Percentiles rank a stretch among this genome's conserved stretches.
These are phyloP conservation scores for Paramecium biaurelia DNA, from an alignment of 73 alveolate genomes.

Conservation along the genomic window DNA sequence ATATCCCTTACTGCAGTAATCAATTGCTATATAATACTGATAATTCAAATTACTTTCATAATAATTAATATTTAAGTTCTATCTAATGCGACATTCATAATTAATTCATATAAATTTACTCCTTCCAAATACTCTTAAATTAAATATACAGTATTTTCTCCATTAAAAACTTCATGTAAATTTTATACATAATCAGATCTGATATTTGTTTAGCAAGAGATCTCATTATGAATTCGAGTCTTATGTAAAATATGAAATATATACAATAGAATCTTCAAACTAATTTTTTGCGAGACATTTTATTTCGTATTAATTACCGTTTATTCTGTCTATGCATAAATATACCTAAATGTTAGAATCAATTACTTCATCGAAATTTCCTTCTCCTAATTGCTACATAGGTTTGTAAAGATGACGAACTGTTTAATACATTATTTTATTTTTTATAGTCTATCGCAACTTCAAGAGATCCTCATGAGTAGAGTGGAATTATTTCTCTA, in stretches of 20 bases:
- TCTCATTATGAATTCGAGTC: conserved; percentile 2
- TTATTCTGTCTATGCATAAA: not conserved
- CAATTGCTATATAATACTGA: not conserved
- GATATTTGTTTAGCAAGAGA: not conserved
- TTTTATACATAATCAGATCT: not conserved
- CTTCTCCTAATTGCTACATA: not conserved
- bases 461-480: not conserved
- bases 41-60: not conserved
- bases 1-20: not conserved
- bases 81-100: not conserved
- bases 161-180: not conserved
- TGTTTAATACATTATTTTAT: not conserved
- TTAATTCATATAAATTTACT: not conserved
- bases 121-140: not conserved
- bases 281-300: not conserved
- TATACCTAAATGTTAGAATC: not conserved
- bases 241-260: not conserved
- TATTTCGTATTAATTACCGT: not conserved
- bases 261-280: conserved; percentile 3
- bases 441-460: not conserved
- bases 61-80: conserved; percentile 2
- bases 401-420: not conserved
- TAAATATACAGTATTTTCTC: conserved; percentile 8
- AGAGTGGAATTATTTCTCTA: not conserved
- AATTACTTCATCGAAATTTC: conserved; percentile 2